Conservation (phyloP, 208 protist species). For the Leishmania martiniquensis region DNA sequence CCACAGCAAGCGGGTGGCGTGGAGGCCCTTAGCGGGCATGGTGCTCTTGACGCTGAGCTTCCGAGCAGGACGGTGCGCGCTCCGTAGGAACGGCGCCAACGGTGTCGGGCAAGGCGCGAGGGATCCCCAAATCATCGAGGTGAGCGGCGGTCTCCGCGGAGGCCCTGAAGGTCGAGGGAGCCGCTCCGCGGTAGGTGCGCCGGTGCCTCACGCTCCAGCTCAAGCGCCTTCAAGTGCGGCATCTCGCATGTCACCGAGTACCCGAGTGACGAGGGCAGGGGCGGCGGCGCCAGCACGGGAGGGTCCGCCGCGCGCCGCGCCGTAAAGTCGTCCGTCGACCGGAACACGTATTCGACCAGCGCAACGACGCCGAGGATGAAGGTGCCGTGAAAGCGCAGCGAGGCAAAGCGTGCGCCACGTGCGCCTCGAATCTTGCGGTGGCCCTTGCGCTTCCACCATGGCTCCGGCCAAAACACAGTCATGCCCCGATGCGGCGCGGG, state of each 20-base stretch:
- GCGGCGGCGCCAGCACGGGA: constrained; percentile 64
- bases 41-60: background rate
- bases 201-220: constrained; percentile 46
- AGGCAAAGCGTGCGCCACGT: constrained; percentile 58
- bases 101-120: background rate
- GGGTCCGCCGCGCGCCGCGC: constrained; percentile 44
- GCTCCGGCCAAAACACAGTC: constrained; percentile 44
- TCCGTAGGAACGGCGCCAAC: background rate
- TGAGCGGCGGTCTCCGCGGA: background rate
- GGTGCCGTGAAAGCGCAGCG: constrained; percentile 50
- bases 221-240: constrained; percentile 54
- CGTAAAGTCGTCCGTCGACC: constrained; percentile 41
- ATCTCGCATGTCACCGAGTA: constrained; percentile 66
- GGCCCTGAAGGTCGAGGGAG: constrained; percentile 17
- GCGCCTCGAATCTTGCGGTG: constrained; percentile 64
- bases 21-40: background rate
- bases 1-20: background rate
- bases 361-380: constrained; percentile 44
- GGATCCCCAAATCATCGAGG: background rate
- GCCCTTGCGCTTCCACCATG: constrained; percentile 68
- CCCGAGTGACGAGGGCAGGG: constrained; percentile 43
- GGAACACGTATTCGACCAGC: constrained; percentile 62
- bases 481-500: constrained; percentile 1
- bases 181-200: constrained; percentile 42
- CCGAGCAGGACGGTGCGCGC: background rate